Evolutionary conservation across 2,329 filamentous ascomycete genomes (phyloP).

Genomic region (Ceratocystis smalleyi): DNA sequence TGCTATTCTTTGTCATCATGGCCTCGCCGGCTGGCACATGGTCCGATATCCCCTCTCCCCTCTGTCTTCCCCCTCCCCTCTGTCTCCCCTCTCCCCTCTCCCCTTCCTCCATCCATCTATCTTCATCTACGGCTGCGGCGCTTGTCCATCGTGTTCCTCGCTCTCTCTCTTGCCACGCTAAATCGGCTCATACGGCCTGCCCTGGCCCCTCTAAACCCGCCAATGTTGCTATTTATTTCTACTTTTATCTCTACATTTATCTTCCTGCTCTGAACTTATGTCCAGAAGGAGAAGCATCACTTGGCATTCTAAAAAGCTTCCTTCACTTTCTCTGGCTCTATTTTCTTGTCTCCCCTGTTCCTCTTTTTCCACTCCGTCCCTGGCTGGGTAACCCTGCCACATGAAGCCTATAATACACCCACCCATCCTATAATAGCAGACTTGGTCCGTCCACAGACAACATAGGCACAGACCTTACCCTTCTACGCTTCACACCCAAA

Average conservation of each 20-base stretch:
- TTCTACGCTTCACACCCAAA: not conserved
- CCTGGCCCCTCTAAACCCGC: not conserved
- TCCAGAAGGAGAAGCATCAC: not conserved
- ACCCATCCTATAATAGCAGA: not conserved
- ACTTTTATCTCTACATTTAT: not conserved
- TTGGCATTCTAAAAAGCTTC: constrained; percentile 5
- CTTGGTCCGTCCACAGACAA: not conserved
- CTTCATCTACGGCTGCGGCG: not conserved
- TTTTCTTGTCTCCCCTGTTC: constrained; percentile 1
- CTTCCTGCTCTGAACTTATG: not conserved
- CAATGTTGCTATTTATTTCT: not conserved
- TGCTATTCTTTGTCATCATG: not conserved
- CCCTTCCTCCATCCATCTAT: too few species aligned
- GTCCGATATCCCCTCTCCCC: too few species aligned
- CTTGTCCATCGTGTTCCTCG: not conserved
- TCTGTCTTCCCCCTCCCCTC: too few species aligned
- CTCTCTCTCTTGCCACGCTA: not conserved
- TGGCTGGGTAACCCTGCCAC: not conserved
- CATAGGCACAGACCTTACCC: not conserved
- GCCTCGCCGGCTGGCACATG: too few species aligned
- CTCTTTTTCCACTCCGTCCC: not conserved
- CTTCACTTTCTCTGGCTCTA: constrained; percentile 1
- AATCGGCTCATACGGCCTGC: not conserved
- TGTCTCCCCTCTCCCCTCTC: too few species aligned
- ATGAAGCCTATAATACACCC: not conserved